phyloP scores from a whole-genome alignment of 176 grass and related monocot genomes.

The Rhynchospora pubera region DNA sequence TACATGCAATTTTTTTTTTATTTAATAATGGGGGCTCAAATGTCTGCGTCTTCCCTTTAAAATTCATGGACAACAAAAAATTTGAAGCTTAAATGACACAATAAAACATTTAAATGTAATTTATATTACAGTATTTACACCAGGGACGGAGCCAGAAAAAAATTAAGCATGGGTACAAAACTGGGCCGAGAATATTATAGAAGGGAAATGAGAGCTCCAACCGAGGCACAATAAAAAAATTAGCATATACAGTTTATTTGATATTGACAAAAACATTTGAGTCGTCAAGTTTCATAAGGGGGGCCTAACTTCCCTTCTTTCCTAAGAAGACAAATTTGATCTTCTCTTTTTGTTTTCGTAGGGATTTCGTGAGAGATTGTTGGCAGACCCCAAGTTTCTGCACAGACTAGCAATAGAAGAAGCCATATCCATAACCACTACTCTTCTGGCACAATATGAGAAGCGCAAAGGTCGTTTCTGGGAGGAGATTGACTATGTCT shows the following conservation, averaged over 20 bases:
- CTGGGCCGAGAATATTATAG: too few relatives aligned
- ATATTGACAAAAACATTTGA: neutral
- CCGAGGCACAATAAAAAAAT: too few relatives aligned
- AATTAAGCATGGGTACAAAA: too few relatives aligned
- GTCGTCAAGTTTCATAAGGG: too few relatives aligned
- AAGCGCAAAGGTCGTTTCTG: constrained; percentile 80
- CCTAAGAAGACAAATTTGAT: neutral
- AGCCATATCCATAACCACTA: constrained; percentile 84
- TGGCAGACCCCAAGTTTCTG: constrained; percentile 90
- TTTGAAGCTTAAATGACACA: neutral
- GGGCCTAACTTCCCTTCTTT: neutral
- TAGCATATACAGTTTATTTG: neutral
- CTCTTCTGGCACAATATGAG: constrained; percentile 85
- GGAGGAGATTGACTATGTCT: constrained; percentile 91
- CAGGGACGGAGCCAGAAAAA: too few relatives aligned
- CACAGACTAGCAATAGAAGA: constrained; percentile 91
- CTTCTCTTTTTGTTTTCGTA: constrained; percentile 31
- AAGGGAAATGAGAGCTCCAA: too few relatives aligned
- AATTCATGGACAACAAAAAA: neutral
- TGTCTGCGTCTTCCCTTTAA: neutral
- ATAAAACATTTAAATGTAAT: neutral
- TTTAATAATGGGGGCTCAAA: neutral
- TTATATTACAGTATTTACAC: neutral
- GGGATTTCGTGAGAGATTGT: constrained; percentile 93
- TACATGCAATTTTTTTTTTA: neutral